These are phyloP conservation scores for Xylaria multiplex DNA, from an alignment of 2,329 filamentous ascomycete species.

Conservation along the genomic window DNA sequence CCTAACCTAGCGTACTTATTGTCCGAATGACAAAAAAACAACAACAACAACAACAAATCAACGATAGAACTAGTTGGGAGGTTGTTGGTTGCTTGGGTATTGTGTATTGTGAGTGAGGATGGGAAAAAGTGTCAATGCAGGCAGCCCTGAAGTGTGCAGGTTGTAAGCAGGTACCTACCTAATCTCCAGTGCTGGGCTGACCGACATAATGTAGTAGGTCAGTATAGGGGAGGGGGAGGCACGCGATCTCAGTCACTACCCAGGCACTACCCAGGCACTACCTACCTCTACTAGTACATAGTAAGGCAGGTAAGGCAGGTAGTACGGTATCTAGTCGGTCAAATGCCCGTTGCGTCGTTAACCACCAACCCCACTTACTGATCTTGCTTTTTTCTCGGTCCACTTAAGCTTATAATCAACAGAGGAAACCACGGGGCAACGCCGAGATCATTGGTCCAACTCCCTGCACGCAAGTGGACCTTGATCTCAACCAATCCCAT, in stretches of 20 bases:
- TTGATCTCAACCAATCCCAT: constrained; percentile 41
- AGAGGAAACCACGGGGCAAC: constrained; percentile 69
- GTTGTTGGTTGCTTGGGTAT: constrained; percentile 1
- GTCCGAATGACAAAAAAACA: constrained; percentile 20
- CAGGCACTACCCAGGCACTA: not conserved
- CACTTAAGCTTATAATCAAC: constrained; percentile 55
- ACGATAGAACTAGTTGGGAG: too few species aligned
- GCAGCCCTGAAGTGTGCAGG: not conserved
- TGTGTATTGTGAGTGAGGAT: constrained; percentile 4
- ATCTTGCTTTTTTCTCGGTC: constrained; percentile 43
- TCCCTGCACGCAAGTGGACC: constrained; percentile 27
- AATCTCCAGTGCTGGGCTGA: too few species aligned
- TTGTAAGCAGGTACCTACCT: too few species aligned
- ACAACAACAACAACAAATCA: constrained; percentile 23
- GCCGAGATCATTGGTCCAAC: constrained; percentile 55
- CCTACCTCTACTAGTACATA: too few species aligned
- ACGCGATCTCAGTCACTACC: too few species aligned
- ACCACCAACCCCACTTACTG: constrained; percentile 36
- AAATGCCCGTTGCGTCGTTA: constrained; percentile 28
- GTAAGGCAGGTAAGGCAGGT: too few species aligned
- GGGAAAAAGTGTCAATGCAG: not conserved
- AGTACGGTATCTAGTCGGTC: too few species aligned
- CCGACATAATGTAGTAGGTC: too few species aligned
- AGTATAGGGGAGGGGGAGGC: not conserved
- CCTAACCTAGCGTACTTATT: not conserved